Evolutionary conservation across 139 green algal species (phyloP).

Genomic region (Edaphochlamys debaryana): DNA sequence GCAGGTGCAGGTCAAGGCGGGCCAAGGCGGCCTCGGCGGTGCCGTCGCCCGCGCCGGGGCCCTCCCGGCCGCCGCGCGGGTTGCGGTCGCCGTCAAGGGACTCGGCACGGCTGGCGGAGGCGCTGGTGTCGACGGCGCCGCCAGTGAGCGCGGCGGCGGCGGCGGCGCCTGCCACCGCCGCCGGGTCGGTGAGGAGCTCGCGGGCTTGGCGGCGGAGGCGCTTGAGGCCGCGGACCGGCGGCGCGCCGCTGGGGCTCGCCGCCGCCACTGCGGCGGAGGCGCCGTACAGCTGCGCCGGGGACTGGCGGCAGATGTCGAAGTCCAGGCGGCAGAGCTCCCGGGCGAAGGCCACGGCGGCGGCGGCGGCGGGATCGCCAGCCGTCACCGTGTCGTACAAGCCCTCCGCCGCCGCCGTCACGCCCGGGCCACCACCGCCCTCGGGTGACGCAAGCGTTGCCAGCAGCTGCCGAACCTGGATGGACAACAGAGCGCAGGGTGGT

Average conservation of each 20-base stretch:
- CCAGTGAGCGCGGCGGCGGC: background rate
- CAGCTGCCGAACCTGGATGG: constrained; percentile 7
- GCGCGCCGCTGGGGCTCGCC: background rate
- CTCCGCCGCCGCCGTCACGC: background rate
- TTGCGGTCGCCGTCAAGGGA: too few species aligned
- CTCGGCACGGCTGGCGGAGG: background rate
- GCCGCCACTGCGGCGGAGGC: background rate
- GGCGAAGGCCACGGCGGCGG: background rate
- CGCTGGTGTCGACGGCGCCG: background rate
- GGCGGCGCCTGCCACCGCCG: background rate
- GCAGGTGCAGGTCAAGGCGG: constrained; percentile 19
- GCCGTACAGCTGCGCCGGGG: background rate
- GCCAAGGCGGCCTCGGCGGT: constrained; percentile 9
- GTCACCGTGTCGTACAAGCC: background rate
- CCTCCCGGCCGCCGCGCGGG: too few species aligned
- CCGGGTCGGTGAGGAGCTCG: background rate
- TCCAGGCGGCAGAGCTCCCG: constrained; percentile 22
- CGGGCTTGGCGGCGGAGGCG: constrained; percentile 24
- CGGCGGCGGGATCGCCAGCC: background rate
- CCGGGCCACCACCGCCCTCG: background rate
- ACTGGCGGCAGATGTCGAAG: constrained; percentile 20
- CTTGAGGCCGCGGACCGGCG: background rate
- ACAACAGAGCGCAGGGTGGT: background rate
- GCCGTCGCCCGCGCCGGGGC: too few species aligned
- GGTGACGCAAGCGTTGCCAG: constrained; percentile 2